Conservation (phyloP, 1,139 yeast genomes). For the Martiniozyma asiatica region DNA sequence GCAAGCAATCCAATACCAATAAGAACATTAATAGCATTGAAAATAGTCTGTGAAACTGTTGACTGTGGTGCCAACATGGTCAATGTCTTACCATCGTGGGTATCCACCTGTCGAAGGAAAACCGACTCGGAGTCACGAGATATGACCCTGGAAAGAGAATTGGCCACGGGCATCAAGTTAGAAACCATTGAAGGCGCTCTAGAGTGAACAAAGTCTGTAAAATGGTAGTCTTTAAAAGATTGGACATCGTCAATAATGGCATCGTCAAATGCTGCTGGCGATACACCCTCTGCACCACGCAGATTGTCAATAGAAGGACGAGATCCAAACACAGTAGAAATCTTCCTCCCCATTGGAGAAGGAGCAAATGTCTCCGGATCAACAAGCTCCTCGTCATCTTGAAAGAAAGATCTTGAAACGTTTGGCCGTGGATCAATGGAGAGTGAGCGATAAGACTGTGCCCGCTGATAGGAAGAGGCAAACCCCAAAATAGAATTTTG, state of each 20-base stretch:
- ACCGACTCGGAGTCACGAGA: conserved; percentile 19
- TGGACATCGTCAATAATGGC: conserved; percentile 25
- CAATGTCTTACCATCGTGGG: conserved; percentile 59
- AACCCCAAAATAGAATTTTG: conserved; percentile 59
- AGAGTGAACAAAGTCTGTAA: conserved; percentile 13
- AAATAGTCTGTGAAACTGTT: conserved; percentile 79
- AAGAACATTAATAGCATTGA: conserved; percentile 76
- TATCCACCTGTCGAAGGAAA: conserved; percentile 46
- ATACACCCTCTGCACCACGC: conserved; percentile 4
- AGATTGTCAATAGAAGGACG: conserved; percentile 20
- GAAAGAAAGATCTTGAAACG: conserved; percentile 38
- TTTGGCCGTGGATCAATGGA: conserved; percentile 36
- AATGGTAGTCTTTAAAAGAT: conserved; percentile 21
- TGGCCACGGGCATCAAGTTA: conserved; percentile 11
- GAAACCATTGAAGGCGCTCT: conserved; percentile 14
- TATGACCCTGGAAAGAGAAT: conserved; percentile 12
- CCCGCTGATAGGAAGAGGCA: conserved; percentile 68
- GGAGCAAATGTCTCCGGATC: conserved; percentile 69
- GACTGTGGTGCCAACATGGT: conserved; percentile 81
- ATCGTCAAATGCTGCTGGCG: conserved; percentile 21
- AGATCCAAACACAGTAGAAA: conserved; percentile 36
- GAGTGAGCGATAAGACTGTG: conserved; percentile 54
- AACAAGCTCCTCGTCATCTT: conserved; percentile 46
- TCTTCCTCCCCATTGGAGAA: conserved; percentile 47
- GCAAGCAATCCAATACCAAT: conserved; percentile 84